phyloP scores from a whole-genome alignment of 257 asterid genomes.

The Solanum piurae region DNA sequence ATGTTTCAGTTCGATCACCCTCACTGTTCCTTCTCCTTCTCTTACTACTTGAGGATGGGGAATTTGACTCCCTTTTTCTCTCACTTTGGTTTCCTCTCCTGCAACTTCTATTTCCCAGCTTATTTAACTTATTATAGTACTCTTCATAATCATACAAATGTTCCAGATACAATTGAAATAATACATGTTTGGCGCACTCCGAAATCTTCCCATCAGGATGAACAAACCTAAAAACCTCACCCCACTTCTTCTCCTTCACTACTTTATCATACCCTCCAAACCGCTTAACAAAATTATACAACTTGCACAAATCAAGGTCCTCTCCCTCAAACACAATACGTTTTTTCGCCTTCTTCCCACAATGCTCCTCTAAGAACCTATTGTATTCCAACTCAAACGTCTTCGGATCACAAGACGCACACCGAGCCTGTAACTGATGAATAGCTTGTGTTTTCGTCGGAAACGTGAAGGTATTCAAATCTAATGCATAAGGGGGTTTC shows the following conservation, averaged over 20 bases:
- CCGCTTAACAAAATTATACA: slow-evolving; percentile 81
- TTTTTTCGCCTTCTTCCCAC: slow-evolving; percentile 70
- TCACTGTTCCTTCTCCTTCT: slow-evolving; percentile 67
- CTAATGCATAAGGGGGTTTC: slow-evolving; percentile 86
- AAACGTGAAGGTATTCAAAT: slow-evolving; percentile 55
- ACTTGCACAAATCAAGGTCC: slow-evolving; percentile 74
- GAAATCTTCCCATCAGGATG: slow-evolving; percentile 55
- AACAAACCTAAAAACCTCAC: slow-evolving; percentile 69
- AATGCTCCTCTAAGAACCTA: slow-evolving; percentile 70
- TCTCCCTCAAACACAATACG: slow-evolving; percentile 71
- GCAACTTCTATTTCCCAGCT: slow-evolving; percentile 28
- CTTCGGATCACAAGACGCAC: slow-evolving; percentile 76
- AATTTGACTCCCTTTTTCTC: slow-evolving; percentile 29
- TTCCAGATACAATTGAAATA: slow-evolving; percentile 64
- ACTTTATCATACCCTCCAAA: slow-evolving; percentile 79
- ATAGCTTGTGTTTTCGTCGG: slow-evolving; percentile 89
- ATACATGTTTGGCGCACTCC: slow-evolving; percentile 78
- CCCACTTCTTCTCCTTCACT: slow-evolving; percentile 77
- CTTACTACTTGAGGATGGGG: slow-evolving; percentile 46
- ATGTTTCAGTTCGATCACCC: slow-evolving; percentile 45
- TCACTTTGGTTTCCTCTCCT: slow-evolving; percentile 32
- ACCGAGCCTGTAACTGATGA: slow-evolving; percentile 87
- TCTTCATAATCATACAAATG: slow-evolving; percentile 88
- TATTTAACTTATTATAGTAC: slow-evolving; percentile 46
- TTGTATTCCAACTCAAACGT: slow-evolving; percentile 72